Conservation (phyloP, 2,329 filamentous ascomycete species). For the Onygena corvina region DNA sequence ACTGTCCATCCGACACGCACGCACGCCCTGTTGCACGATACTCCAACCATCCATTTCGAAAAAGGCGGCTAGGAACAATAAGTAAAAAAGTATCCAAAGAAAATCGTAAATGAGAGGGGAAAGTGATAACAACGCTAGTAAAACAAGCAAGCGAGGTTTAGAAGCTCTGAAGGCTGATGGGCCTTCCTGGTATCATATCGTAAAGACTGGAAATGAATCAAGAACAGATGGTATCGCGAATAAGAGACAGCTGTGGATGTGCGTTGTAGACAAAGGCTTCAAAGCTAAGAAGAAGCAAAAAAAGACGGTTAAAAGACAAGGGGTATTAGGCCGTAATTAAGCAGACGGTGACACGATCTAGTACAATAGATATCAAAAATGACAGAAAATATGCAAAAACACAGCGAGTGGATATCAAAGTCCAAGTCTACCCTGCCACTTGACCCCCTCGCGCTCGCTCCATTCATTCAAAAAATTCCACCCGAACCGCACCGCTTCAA, state of each 20-base stretch:
- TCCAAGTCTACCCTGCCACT: constrained; percentile 33
- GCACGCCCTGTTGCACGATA: not conserved
- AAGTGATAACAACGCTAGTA: not conserved
- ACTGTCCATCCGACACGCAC: not conserved
- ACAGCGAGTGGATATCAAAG: constrained; percentile 22
- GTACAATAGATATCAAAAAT: not conserved
- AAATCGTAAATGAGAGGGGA: not conserved
- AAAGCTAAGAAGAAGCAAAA: not conserved
- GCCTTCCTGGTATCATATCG: constrained; percentile 4
- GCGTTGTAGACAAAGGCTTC: too few relatives aligned
- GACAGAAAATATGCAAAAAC: not conserved
- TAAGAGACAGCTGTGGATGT: not conserved
- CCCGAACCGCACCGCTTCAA: constrained; percentile 37
- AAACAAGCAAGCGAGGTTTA: not conserved
- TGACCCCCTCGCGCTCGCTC: constrained; percentile 35
- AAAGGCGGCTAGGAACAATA: too few relatives aligned
- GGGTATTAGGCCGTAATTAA: not conserved
- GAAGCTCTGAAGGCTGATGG: not conserved
- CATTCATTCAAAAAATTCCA: constrained; percentile 37
- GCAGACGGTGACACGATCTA: not conserved
- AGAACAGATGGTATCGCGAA: not conserved
- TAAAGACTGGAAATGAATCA: not conserved
- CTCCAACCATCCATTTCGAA: not conserved
- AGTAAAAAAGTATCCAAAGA: not conserved
- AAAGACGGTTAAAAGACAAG: not conserved